Percentiles rank a stretch among this genome's conserved stretches.
Evolutionary conservation across 202 grass and related monocot species (phyloP).

Genomic region (Elaeis oleifera): DNA sequence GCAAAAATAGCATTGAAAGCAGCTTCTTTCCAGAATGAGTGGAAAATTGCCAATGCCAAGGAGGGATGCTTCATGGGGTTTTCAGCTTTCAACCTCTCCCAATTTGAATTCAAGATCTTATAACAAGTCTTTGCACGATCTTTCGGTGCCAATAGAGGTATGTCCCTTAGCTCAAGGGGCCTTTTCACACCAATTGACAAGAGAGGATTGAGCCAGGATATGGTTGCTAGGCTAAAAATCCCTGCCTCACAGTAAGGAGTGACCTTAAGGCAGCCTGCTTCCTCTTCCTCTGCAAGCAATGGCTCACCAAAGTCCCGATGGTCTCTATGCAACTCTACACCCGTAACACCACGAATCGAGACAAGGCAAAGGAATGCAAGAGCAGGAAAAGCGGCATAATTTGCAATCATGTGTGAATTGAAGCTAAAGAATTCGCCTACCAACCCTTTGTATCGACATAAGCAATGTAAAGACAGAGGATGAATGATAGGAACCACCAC

Average conservation of each 20-base stretch:
- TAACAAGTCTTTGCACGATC: constrained; percentile 83
- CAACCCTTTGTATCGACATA: constrained; percentile 35
- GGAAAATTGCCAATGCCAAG: constrained; percentile 61
- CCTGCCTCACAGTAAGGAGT: constrained; percentile 71
- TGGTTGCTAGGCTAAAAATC: constrained; percentile 58
- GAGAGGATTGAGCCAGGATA: constrained; percentile 67
- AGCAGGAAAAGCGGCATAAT: constrained; percentile 59
- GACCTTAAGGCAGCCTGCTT: constrained; percentile 51
- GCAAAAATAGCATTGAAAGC: constrained; percentile 62
- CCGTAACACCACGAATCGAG: constrained; percentile 54
- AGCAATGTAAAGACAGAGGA: constrained; percentile 52
- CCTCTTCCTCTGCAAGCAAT: constrained; percentile 37
- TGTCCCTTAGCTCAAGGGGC: constrained; percentile 71
- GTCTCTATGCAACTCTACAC: constrained; percentile 38
- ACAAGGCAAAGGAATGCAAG: constrained; percentile 72
- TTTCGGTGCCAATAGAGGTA: constrained; percentile 69
- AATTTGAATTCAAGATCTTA: constrained; percentile 64
- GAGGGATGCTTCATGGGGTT: constrained; percentile 41
- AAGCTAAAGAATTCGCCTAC: constrained; percentile 11
- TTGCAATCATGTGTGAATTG: constrained; percentile 38
- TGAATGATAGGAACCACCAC: constrained; percentile 84
- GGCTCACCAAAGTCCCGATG: constrained; percentile 36
- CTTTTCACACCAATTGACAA: constrained; percentile 65
- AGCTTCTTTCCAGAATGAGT: constrained; percentile 77
- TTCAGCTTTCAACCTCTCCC: constrained; percentile 53